Percentiles rank a stretch among this genome's conserved stretches.
These are phyloP conservation scores for Nyctanthes arbortristis DNA, from an alignment of 257 asterid genomes.

Conservation along the genomic window DNA sequence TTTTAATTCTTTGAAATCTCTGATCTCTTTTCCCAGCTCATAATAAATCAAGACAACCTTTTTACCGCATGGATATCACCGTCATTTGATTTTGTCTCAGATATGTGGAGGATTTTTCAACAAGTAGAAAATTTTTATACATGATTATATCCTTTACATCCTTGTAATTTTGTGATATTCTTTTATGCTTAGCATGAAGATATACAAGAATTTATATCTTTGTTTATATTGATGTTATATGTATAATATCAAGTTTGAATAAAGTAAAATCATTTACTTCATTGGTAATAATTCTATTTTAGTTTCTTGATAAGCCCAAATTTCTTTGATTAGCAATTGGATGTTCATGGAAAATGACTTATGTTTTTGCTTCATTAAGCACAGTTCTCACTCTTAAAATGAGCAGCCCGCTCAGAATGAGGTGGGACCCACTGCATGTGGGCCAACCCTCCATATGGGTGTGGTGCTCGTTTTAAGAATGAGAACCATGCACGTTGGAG, in stretches of 20 bases:
- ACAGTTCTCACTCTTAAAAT: no score
- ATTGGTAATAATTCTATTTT: not conserved
- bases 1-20: no score
- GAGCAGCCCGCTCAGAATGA: no score
- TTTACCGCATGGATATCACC: not conserved
- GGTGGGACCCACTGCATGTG: no score
- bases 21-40: not conserved
- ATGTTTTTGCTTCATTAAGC: no score
- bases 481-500: no score
- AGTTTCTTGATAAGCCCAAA: not conserved
- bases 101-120: not conserved
- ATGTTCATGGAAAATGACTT: no score
- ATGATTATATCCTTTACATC: constrained; percentile 1
- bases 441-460: no score
- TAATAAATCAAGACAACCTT: not conserved
- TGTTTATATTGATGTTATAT: not conserved
- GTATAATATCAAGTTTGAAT: not conserved
- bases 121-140: not conserved
- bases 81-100: no score
- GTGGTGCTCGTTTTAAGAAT: no score
- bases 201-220: not conserved
- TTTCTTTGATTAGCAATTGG: no score
- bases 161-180: not conserved
- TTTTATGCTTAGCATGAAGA: not conserved
- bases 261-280: not conserved